Base-by-base conservation (phyloP, 2,329 filamentous ascomycete species). In the Nigrospora sphaerica region DNA sequence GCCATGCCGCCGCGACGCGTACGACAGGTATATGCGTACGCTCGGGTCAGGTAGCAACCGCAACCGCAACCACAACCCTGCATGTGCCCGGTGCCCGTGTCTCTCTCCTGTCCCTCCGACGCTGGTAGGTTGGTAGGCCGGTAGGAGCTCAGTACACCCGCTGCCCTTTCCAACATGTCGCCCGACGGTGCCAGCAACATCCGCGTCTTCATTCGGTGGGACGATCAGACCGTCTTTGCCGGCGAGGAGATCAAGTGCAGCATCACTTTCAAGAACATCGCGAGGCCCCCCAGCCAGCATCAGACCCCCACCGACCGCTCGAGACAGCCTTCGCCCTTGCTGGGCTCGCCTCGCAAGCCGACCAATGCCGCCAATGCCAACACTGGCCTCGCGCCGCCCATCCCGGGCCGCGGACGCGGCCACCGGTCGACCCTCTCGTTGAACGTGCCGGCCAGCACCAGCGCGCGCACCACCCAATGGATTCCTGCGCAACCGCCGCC, bases 241-340 rank as follows among this genome's bases (percentile, higher is more conserved):
- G 93, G 93, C 67, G 93, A 98, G 74, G 86, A 95, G 62, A 80
- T 97, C 61, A 88, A 91, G 70, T 97, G 93, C 69, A 90, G 85
- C 55, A 95, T 98, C 65, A 96, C 88, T 43, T 98, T 98, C 71
- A 92, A 86, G 69, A 98, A 98, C 64, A 78, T 91, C 52, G 76
- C 80, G 37, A 62, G 77, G 42, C 70, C 68, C 35, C 53, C 65
- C 33, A 62, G 53, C 39, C 65, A 68, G 47, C 37, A 38, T 55
- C 62, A 43, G 58, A 64, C 46, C 46, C 61, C 33, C 18, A 17
- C 31, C 49, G 63, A 69, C 46, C 62, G 65, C 49, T 54, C 61
- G 39, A 64, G 62, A 39, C 64, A 67, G 46, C 59, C 68, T 18
- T 72, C 73, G 39, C 72, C 74, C 31, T 56, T 75, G 35, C 64